Evolutionary conservation across 2,329 filamentous ascomycete genomes (phyloP).

Genomic region (Trichoderma sp.): DNA sequence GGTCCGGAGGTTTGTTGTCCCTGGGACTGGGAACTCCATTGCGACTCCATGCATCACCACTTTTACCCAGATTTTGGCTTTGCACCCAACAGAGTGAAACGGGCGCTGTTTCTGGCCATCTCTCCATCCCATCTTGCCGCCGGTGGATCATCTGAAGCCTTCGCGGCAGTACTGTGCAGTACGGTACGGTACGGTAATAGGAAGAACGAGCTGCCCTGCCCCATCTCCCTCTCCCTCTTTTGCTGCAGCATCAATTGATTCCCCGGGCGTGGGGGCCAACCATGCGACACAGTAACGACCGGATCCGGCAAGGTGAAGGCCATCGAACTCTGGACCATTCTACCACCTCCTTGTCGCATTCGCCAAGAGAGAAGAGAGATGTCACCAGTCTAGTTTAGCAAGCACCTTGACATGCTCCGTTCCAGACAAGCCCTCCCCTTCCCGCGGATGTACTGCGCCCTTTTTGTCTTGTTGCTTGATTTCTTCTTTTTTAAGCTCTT

Average conservation of each 20-base stretch:
- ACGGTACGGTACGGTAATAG: neutral
- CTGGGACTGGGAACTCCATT: neutral
- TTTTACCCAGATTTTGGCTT: neutral
- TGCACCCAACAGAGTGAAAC: neutral
- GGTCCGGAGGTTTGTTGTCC: neutral
- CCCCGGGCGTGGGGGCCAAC: slow-evolving; percentile 15
- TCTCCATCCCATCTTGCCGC: slow-evolving; percentile 8
- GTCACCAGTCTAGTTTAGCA: slow-evolving; percentile 14
- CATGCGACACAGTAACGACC: slow-evolving; percentile 14
- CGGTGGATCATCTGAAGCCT: slow-evolving; percentile 5
- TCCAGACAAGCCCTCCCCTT: neutral
- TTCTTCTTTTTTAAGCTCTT: neutral
- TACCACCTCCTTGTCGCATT: slow-evolving; percentile 4
- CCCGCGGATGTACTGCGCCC: neutral
- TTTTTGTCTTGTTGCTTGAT: neutral
- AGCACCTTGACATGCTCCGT: neutral
- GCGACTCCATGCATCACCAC: neutral
- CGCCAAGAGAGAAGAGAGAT: neutral
- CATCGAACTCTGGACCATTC: neutral
- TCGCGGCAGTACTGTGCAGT: neutral
- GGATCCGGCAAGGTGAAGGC: slow-evolving; percentile 11
- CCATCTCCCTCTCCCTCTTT: neutral
- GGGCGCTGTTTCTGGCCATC: slow-evolving; percentile 1
- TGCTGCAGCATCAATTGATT: slow-evolving; percentile 5
- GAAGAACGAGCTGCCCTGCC: neutral